Base-by-base conservation (phyloP, 768 basidiomycete genomes). In the Pleurotus tuber-regium region DNA sequence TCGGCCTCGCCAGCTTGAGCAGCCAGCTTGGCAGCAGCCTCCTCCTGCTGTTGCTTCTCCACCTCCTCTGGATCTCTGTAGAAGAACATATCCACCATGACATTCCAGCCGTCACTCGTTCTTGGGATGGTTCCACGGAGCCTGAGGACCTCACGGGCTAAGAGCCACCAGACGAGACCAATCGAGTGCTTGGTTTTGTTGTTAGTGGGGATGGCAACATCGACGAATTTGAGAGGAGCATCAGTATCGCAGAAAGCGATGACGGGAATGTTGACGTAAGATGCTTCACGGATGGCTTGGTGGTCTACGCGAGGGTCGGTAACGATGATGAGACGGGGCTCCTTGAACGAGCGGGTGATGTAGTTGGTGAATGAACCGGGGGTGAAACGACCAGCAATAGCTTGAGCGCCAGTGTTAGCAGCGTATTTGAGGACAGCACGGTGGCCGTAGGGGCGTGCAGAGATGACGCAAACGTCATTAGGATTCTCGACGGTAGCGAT, bases 71-170 rank as follows among this genome's bases (percentile, higher is more conserved):
- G 94, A 75, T 98, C 96, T 65, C 96, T 91, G 84, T 98, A 98
- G 87, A 98, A 94, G 88, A 95, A 95, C 87, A 96, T 89, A 72
- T 96, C 95, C 59, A 95, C 93, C 92, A 98, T 97, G 70, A 97
- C 89, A 68, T 86, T 90, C 97, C 97, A 99, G 63, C 89, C 91
- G 57, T 96, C 94, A 56, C 83, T 70, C 35, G 92, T 88, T 62
- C 97, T 84, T 54, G 93, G 88, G 70, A 98, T 86, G 51, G 91
- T 89, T 41, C 97, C 97, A 56, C 93, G 85, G 65, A 99, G 80
- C 65, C 97, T 85, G 72, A 99, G 88, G 62, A 97, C 93, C 69
- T 99, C 97, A 62, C 97, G 90, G 66, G 91, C 90, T 60, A 99
- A 89, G 63, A 99, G 72, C 92, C 92, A 97, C 93, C 93, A 96